A percentile compares a stretch with the other conserved stretches of the same genome.
These are phyloP conservation scores for Rhodotorula sphaerocarpa DNA, from an alignment of 768 basidiomycete genomes.

Conservation along the genomic window DNA sequence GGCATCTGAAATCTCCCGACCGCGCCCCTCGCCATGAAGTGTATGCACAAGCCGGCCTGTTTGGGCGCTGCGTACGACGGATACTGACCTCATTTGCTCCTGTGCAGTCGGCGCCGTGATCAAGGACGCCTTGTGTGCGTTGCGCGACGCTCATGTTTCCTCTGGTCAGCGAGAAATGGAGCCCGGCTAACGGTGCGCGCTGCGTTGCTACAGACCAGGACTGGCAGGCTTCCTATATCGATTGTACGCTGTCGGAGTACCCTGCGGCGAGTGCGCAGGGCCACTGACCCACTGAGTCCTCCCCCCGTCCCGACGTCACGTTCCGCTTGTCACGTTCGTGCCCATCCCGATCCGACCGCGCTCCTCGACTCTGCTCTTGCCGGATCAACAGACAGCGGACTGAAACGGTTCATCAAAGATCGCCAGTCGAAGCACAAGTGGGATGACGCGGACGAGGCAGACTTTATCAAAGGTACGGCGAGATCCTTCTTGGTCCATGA, in stretches of 20 bases:
- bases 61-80: too few species aligned
- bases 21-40: too few species aligned
- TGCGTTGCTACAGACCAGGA: conserved; percentile 17
- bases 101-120: too few species aligned
- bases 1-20: too few species aligned
- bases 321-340: too few species aligned
- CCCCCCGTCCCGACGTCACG: background rate
- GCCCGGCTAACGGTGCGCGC: background rate
- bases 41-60: too few species aligned
- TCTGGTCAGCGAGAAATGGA: background rate
- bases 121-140: conserved; percentile 34
- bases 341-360: background rate
- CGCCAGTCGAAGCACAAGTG: conserved; percentile 47
- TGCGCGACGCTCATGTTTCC: background rate
- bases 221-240: conserved; percentile 34
- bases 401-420: conserved; percentile 87
- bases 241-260: conserved; percentile 20
- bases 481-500: conserved; percentile 29
- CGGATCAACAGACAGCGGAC: conserved; percentile 51
- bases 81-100: too few species aligned
- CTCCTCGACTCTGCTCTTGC: background rate
- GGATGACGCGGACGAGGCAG: conserved; percentile 68
- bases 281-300: too few species aligned
- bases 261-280: too few species aligned
- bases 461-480: conserved; percentile 53